These are phyloP conservation scores for Xylariaceae sp. DNA, from an alignment of 2,329 filamentous ascomycete genomes.

Conservation along the genomic window DNA sequence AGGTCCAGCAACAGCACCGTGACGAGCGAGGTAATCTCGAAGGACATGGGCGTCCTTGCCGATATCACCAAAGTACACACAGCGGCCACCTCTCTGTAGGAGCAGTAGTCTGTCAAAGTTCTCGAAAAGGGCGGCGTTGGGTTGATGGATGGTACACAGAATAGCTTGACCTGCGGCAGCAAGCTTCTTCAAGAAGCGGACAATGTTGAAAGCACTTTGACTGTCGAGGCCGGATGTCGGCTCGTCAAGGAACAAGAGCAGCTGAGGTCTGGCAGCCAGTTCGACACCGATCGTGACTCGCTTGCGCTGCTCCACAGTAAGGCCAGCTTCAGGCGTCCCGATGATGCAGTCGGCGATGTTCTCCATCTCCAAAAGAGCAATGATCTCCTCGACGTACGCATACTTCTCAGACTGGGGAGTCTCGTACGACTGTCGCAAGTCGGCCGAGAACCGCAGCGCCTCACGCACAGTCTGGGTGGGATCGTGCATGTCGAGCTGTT, in stretches of 20 bases:
- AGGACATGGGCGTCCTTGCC: constrained; percentile 67
- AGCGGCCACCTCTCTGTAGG: constrained; percentile 70
- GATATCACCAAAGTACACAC: constrained; percentile 83
- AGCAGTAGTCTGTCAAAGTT: constrained; percentile 81
- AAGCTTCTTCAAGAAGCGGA: constrained; percentile 71
- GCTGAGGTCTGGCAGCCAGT: constrained; percentile 72
- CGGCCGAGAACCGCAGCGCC: constrained; percentile 57
- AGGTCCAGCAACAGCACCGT: constrained; percentile 54
- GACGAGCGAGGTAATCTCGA: constrained; percentile 55
- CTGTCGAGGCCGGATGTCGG: constrained; percentile 70
- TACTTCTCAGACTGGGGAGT: constrained; percentile 51
- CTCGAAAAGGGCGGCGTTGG: constrained; percentile 79
- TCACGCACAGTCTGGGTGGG: constrained; percentile 58
- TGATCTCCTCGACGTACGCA: constrained; percentile 57
- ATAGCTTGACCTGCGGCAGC: constrained; percentile 79
- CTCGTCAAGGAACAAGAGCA: constrained; percentile 74
- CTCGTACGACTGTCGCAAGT: constrained; percentile 51
- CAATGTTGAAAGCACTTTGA: constrained; percentile 70
- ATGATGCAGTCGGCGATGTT: constrained; percentile 54
- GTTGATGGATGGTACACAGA: constrained; percentile 87
- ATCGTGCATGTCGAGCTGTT: constrained; percentile 59
- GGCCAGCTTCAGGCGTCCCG: constrained; percentile 59
- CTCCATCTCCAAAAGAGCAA: constrained; percentile 54
- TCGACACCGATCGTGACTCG: constrained; percentile 91
- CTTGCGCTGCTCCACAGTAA: constrained; percentile 61